Evolutionary conservation across 345 rosid species (phyloP).

Genomic region (Lagerstroemia speciosa): DNA sequence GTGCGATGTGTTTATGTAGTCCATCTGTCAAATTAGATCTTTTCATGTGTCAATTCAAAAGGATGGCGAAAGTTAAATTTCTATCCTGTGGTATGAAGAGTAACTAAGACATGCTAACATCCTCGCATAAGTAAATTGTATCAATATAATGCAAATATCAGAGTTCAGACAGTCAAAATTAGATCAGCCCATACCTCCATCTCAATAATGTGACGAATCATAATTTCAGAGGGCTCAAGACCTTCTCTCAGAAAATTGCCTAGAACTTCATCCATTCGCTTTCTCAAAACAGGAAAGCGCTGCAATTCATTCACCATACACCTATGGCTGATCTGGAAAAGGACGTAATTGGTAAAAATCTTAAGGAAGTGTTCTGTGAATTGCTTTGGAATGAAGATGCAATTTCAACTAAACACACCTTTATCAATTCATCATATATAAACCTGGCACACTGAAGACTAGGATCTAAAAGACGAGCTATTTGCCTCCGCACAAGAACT

Average conservation of each 20-base stretch:
- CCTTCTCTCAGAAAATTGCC: slow-evolving; percentile 80
- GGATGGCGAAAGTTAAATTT: background rate
- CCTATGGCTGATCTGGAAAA: slow-evolving; percentile 74
- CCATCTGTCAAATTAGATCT: slow-evolving; percentile 55
- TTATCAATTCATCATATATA: slow-evolving; percentile 81
- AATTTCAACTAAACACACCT: slow-evolving; percentile 32
- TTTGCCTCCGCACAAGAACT: slow-evolving; percentile 87
- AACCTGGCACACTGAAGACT: slow-evolving; percentile 97
- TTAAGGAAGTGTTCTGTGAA: background rate
- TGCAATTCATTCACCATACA: slow-evolving; percentile 69
- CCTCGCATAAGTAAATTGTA: background rate
- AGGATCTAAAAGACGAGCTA: slow-evolving; percentile 86
- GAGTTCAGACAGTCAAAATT: background rate
- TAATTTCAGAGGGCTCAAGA: slow-evolving; percentile 84
- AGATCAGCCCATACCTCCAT: slow-evolving; percentile 57
- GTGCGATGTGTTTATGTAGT: slow-evolving; percentile 89
- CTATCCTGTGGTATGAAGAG: background rate
- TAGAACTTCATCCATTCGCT: slow-evolving; percentile 90
- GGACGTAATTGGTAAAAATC: background rate
- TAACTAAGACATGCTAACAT: background rate
- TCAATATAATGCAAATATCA: background rate
- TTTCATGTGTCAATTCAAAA: background rate
- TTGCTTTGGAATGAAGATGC: background rate
- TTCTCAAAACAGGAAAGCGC: slow-evolving; percentile 80
- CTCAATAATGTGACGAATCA: slow-evolving; percentile 86